Base-by-base conservation (phyloP, 768 basidiomycete genomes). In the Russula earlei region DNA sequence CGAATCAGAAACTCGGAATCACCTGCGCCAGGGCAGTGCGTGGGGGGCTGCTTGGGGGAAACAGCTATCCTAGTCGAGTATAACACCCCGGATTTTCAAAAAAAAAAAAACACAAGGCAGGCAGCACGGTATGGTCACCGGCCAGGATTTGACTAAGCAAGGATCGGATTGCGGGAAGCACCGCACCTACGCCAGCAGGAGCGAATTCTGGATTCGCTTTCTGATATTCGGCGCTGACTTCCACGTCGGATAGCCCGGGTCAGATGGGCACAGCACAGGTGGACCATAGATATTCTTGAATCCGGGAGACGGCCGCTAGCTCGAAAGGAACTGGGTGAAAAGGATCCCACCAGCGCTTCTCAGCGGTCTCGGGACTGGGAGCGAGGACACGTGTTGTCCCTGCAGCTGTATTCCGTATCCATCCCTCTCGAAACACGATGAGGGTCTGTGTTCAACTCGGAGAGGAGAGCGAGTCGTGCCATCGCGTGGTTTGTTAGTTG, bases 151-250 rank as follows among this genome's bases (percentile, higher is more conserved):
- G 29, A 49, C 42, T n/a, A 36, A 53, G 36, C n/a, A 20, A 19
- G 17, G 27, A 37, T 46, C 50, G 22, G 40, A 41, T 15, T 9
- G 10, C 19, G 15, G 40, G 22, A 24, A 40, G 19, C 45, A 47
- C 19, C 29, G 19, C 45, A 47, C 19, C 29, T 12, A 9, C 37
- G 29, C 3, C 37, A n/a, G 34, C 36, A 46, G 33, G 40, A 27
- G 11, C 37, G 44, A 29, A 46, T 31, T 54, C 36, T 31, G 27
- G 44, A 46, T 15, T 3, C 14, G 31, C 37, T 54, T 54, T 54
- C 52, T 54, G 53, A 54, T 54, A 54, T 54, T 54, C 53, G 53
- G 46, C 40, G 47, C 53, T 24, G 25, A 15, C 17, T 54, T 54
- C 52, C 34, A 51, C 34, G 54, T 12, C 37, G 43, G 29, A 33